Evolutionary conservation across 2,329 filamentous ascomycete species (phyloP).

Genomic region (Aureobasidium sp.): DNA sequence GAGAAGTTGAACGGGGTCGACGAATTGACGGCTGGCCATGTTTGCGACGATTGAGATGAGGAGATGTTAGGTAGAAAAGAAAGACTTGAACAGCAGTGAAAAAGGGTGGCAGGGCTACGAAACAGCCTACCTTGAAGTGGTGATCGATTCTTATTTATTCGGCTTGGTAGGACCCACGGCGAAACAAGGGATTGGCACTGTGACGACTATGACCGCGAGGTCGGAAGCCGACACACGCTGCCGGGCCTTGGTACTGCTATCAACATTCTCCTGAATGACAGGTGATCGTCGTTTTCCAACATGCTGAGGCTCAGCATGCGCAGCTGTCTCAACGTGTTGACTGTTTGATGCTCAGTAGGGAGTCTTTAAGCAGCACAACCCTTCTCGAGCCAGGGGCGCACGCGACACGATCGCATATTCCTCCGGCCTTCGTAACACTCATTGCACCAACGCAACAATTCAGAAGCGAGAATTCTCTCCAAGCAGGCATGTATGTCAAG

Average conservation of each 20-base stretch:
- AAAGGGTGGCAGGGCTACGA: background rate
- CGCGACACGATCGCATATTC: background rate
- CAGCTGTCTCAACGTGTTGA: background rate
- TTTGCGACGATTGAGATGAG: background rate
- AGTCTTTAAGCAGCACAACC: background rate
- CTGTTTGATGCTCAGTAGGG: background rate
- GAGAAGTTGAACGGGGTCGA: conserved; percentile 12
- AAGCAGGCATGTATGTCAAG: too few species aligned
- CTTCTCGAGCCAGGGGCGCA: background rate
- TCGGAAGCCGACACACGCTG: conserved; percentile 3
- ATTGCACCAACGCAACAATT: background rate
- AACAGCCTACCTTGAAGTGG: background rate
- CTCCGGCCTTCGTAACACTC: background rate
- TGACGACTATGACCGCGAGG: conserved; percentile 3
- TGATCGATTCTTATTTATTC: conserved; percentile 1
- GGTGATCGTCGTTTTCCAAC: background rate
- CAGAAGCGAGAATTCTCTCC: background rate
- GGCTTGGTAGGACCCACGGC: background rate
- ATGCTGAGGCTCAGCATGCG: background rate
- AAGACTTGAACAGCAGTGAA: background rate
- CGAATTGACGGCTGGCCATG: conserved; percentile 13
- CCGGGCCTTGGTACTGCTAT: background rate
- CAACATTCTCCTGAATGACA: background rate
- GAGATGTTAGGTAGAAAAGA: background rate
- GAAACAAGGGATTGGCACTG: conserved; percentile 8